Percentiles rank a stretch among this genome's conserved stretches.
phyloP scores from a whole-genome alignment of 2,329 filamentous ascomycete genomes.

The Xylogone sp. region DNA sequence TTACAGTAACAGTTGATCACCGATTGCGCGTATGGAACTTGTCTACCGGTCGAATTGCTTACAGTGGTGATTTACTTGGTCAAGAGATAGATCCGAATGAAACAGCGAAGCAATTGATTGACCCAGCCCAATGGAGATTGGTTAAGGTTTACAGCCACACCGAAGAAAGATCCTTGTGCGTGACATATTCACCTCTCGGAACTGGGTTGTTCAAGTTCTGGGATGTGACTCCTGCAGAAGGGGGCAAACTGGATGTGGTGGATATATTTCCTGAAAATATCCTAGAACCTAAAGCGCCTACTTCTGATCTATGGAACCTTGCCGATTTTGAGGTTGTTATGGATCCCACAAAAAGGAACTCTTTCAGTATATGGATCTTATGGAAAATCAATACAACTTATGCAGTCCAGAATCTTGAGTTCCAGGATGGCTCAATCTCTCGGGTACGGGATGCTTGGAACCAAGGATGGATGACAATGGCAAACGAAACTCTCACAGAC shows the following conservation, averaged over 20 bases:
- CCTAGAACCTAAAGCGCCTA: conserved; percentile 65
- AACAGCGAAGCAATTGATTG: conserved; percentile 69
- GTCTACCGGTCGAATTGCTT: conserved; percentile 71
- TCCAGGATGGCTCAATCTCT: conserved; percentile 53
- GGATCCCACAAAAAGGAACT: conserved; percentile 45
- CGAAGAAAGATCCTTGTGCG: conserved; percentile 54
- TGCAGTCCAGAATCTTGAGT: conserved; percentile 68
- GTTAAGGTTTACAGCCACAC: conserved; percentile 64
- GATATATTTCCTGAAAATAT: conserved; percentile 68
- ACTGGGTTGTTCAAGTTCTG: conserved; percentile 94
- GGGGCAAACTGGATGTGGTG: conserved; percentile 56
- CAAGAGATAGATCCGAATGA: conserved; percentile 64
- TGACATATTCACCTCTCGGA: conserved; percentile 85
- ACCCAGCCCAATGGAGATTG: conserved; percentile 73
- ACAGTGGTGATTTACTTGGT: conserved; percentile 74
- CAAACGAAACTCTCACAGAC: conserved; percentile 52
- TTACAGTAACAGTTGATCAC: conserved; percentile 87
- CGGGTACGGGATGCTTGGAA: conserved; percentile 46
- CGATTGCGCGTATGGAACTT: conserved; percentile 87
- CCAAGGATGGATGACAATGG: conserved; percentile 66
- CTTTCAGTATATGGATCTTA: conserved; percentile 66
- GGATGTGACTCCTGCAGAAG: conserved; percentile 63
- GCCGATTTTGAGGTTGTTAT: conserved; percentile 68
- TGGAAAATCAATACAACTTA: conserved; percentile 85
- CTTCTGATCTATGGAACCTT: conserved; percentile 74